Conservation (phyloP, 352 stramenopile species). For the Globisporangium lucens region DNA sequence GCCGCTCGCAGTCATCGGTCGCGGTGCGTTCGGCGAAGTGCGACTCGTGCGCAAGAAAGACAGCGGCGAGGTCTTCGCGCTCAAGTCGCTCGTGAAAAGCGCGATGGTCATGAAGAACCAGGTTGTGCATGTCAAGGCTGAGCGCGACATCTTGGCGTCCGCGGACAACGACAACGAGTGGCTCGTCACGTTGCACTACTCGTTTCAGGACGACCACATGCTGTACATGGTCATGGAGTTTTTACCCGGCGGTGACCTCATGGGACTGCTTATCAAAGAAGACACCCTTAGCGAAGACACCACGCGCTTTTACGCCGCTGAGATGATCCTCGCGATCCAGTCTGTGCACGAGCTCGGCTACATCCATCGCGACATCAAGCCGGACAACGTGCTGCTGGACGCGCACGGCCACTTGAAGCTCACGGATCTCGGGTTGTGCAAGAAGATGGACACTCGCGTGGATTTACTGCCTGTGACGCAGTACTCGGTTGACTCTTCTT, state of each 20-base stretch:
- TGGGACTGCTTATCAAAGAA: conserved; percentile 99
- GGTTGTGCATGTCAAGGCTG: conserved; percentile 96
- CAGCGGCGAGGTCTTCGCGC: conserved; percentile 85
- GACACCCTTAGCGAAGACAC: conserved; percentile 91
- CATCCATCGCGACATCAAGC: conserved; percentile 99
- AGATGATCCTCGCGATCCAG: conserved; percentile 98
- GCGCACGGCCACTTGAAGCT: conserved; percentile 98
- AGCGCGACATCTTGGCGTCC: conserved; percentile 94
- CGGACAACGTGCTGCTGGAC: conserved; percentile 96
- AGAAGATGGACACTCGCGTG: conserved; percentile 93
- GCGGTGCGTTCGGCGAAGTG: conserved; percentile 99
- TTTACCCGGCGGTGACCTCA: conserved; percentile 98
- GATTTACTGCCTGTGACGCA: conserved; percentile 78
- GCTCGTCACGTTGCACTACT: conserved; percentile 97
- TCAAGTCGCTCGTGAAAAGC: conserved; percentile 92
- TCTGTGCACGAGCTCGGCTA: conserved; percentile 98
- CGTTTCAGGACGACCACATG: conserved; percentile 91
- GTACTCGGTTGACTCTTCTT: conserved; percentile 45
- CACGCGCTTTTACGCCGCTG: conserved; percentile 96
- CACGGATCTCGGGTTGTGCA: conserved; percentile 97
- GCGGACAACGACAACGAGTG: conserved; percentile 96
- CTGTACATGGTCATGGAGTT: conserved; percentile 99
- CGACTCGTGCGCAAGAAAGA: conserved; percentile 82
- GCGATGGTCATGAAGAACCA: conserved; percentile 92
- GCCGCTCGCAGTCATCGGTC: conserved; percentile 95